Percentiles rank a stretch among this genome's conserved stretches.
Conservation (phyloP, 208 protist genomes). For the Trypanosoma rangeli region DNA sequence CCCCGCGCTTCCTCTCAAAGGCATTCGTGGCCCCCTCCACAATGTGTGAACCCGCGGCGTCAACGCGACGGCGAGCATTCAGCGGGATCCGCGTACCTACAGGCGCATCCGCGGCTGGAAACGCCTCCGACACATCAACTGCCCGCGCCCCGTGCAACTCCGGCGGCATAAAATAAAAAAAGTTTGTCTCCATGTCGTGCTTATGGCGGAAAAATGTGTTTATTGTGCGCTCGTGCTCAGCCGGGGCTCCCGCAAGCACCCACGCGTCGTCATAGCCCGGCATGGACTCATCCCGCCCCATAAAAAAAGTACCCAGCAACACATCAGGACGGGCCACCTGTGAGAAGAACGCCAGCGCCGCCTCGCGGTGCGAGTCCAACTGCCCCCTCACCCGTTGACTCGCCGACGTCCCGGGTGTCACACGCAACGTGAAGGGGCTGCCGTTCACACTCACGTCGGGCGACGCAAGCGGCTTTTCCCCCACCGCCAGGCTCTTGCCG, state of each 20-base stretch:
- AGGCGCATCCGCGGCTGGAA: slow-evolving; percentile 15
- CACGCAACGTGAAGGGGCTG: slow-evolving; percentile 59
- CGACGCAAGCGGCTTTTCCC: slow-evolving; percentile 32
- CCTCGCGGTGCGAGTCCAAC: slow-evolving; percentile 62
- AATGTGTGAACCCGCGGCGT: too few relatives aligned
- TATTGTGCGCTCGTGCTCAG: slow-evolving; percentile 64
- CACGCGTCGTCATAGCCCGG: slow-evolving; percentile 69
- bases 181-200: slow-evolving; percentile 55
- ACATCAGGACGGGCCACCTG: slow-evolving; percentile 58
- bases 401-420: background rate
- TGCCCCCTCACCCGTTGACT: slow-evolving; percentile 24
- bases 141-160: too few relatives aligned
- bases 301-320: slow-evolving; percentile 65
- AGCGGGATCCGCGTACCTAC: slow-evolving; percentile 52
- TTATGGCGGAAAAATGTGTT: slow-evolving; percentile 63
- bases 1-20: background rate
- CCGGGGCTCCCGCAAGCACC: slow-evolving; percentile 57
- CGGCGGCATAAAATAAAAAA: slow-evolving; percentile 63
- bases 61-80: slow-evolving; percentile 5
- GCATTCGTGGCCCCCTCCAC: background rate
- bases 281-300: slow-evolving; percentile 44
- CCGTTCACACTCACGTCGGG: slow-evolving; percentile 61
- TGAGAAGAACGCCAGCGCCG: slow-evolving; percentile 60
- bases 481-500: slow-evolving; percentile 67
- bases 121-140: background rate